A percentile compares a stretch with the other conserved stretches of the same genome.
phyloP scores from a whole-genome alignment of 441 rosid genomes.

The Adansonia gregorii region DNA sequence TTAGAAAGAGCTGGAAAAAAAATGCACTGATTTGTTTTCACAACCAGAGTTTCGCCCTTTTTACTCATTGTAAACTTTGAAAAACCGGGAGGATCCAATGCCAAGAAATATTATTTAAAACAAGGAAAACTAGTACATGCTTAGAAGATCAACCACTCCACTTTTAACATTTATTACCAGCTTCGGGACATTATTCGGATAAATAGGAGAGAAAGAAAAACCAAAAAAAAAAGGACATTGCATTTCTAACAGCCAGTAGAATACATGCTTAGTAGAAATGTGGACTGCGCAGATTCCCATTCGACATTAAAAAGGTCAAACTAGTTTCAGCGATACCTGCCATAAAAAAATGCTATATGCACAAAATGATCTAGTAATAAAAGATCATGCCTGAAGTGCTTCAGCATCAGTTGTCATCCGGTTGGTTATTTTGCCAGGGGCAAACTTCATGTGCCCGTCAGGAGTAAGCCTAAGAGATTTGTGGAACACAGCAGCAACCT shows the following conservation, averaged over 20 bases:
- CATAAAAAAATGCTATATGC: conserved; percentile 2
- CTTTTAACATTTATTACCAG: conserved; percentile 4
- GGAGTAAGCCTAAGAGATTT: conserved; percentile 93
- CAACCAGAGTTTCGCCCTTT: background rate
- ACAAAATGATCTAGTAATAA: background rate
- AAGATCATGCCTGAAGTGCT: conserved; percentile 79
- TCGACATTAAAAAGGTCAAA: conserved; percentile 17
- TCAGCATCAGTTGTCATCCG: conserved; percentile 99
- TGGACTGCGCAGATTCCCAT: background rate
- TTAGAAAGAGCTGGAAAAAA: background rate
- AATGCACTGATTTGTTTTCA: background rate
- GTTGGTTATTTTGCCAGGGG: conserved; percentile 96
- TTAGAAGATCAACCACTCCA: background rate
- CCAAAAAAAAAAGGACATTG: background rate
- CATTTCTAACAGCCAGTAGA: background rate
- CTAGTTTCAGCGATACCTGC: conserved; percentile 12
- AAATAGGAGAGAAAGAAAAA: background rate
- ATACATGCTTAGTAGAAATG: conserved; percentile 15
- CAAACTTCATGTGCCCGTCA: conserved; percentile 81
- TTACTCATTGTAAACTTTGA: background rate
- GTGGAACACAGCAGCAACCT: conserved; percentile 98
- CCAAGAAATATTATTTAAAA: conserved; percentile 1
- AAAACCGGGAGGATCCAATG: background rate
- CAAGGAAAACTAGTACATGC: conserved; percentile 15
- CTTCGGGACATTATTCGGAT: conserved; percentile 9